Percentiles rank a stretch among this genome's conserved stretches.
Evolutionary conservation across 192 early-diverging fungal species (phyloP).

Genomic region (Geranomyces variabilis): DNA sequence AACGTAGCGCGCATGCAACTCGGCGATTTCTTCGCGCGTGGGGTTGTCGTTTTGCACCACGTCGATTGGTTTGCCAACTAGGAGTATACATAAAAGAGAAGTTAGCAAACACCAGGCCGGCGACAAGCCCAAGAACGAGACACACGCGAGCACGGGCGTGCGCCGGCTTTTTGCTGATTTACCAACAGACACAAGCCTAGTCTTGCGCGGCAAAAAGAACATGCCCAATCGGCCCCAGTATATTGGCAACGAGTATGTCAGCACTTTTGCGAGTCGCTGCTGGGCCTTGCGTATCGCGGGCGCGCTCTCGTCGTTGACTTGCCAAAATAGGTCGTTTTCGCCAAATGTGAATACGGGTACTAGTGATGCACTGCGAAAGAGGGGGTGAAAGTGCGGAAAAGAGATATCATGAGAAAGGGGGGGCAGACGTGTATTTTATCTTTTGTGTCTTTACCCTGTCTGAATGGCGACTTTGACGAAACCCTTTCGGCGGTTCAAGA

Average conservation of each 20-base stretch:
- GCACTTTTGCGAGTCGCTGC: constrained; percentile 5
- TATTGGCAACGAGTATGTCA: constrained; percentile 23
- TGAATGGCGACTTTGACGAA: constrained; percentile 87
- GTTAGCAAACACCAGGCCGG: background rate
- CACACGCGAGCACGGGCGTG: background rate
- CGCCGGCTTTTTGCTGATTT: background rate
- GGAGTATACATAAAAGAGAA: background rate
- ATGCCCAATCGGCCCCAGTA: constrained; percentile 10
- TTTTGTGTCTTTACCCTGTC: constrained; percentile 62
- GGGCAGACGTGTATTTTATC: too few relatives aligned
- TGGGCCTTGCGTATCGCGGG: constrained; percentile 15
- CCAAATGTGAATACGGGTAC: constrained; percentile 88
- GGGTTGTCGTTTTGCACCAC: constrained; percentile 27
- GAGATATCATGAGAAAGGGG: too few relatives aligned
- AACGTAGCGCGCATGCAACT: constrained; percentile 32
- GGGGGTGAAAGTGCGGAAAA: too few relatives aligned
- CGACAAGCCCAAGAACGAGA: background rate
- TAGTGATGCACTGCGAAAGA: constrained; percentile 69
- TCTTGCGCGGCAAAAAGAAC: constrained; percentile 17
- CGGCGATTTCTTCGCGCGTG: constrained; percentile 33
- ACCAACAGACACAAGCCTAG: constrained; percentile 21
- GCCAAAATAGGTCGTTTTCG: constrained; percentile 58
- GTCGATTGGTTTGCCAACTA: constrained; percentile 39
- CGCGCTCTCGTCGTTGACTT: constrained; percentile 17
- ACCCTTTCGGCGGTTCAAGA: constrained; percentile 41